Evolutionary conservation across 2,329 filamentous ascomycete species (phyloP).

Genomic region (Mollisia scopiformis): DNA sequence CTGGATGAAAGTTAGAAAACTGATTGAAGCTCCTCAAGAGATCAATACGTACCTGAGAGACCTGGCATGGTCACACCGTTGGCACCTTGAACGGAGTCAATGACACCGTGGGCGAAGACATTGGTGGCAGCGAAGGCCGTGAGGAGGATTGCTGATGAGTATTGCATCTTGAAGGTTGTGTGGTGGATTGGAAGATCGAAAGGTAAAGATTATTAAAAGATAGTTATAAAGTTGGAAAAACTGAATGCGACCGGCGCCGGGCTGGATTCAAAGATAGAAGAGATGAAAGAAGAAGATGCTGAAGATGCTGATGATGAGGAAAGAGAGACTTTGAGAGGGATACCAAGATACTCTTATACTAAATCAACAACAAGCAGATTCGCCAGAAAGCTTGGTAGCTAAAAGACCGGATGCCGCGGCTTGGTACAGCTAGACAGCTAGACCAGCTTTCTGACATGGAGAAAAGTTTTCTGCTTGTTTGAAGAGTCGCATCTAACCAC

Average conservation of each 20-base stretch:
- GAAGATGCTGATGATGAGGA: conserved; percentile 33
- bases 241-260: conserved; percentile 32
- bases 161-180: conserved; percentile 47
- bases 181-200: conserved; percentile 15
- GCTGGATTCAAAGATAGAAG: conserved; percentile 28
- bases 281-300: conserved; percentile 28
- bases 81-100: conserved; percentile 58
- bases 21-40: conserved; percentile 14
- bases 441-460: conserved; percentile 22
- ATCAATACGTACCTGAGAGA: conserved; percentile 48
- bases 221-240: conserved; percentile 19
- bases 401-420: conserved; percentile 30
- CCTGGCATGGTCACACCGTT: conserved; percentile 67
- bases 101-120: conserved; percentile 60
- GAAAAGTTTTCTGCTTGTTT: conserved; percentile 21
- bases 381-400: conserved; percentile 27
- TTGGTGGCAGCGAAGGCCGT: conserved; percentile 47
- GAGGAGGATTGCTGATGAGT: conserved; percentile 48
- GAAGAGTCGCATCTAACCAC: conserved; percentile 19
- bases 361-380: not conserved
- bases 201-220: conserved; percentile 21
- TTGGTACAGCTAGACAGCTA: conserved; percentile 18
- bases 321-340: conserved; percentile 23
- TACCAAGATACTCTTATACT: conserved; percentile 30
- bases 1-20: conserved; percentile 35